These are phyloP conservation scores for Volvox africanus DNA, from an alignment of 139 green algal genomes.

Conservation along the genomic window DNA sequence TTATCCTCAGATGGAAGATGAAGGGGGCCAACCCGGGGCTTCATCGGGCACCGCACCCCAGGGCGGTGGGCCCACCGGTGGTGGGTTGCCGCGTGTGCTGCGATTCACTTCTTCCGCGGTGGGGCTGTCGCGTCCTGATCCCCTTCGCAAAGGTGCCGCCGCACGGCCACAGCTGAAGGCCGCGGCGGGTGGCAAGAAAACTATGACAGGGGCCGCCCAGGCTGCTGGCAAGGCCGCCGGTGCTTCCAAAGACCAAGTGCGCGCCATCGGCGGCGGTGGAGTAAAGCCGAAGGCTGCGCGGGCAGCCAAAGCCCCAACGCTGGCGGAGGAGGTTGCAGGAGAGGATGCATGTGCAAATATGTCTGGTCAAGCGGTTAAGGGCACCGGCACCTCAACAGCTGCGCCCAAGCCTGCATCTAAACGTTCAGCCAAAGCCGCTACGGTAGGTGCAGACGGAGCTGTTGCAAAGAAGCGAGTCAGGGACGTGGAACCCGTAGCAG, in stretches of 20 bases:
- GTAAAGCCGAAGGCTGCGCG: not conserved
- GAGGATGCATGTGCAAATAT: not conserved
- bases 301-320: not conserved
- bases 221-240: not conserved
- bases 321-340: not conserved
- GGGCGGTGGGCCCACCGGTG: not conserved
- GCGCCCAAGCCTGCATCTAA: not conserved
- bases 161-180: conserved; percentile 1
- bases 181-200: not conserved
- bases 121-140: not conserved
- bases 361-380: not conserved
- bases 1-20: too few species aligned
- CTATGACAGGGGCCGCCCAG: not conserved
- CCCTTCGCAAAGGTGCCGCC: not conserved
- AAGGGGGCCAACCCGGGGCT: not conserved
- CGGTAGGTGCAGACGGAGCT: not conserved
- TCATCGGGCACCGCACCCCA: not conserved
- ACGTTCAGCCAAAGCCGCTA: not conserved
- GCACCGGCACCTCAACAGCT: too few species aligned
- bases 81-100: not conserved
- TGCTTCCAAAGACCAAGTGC: not conserved
- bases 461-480: not conserved
- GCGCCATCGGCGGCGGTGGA: not conserved
- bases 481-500: not conserved
- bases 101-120: not conserved